phyloP scores from a whole-genome alignment of 2,329 filamentous ascomycete genomes.

The Cercospora sp. region DNA sequence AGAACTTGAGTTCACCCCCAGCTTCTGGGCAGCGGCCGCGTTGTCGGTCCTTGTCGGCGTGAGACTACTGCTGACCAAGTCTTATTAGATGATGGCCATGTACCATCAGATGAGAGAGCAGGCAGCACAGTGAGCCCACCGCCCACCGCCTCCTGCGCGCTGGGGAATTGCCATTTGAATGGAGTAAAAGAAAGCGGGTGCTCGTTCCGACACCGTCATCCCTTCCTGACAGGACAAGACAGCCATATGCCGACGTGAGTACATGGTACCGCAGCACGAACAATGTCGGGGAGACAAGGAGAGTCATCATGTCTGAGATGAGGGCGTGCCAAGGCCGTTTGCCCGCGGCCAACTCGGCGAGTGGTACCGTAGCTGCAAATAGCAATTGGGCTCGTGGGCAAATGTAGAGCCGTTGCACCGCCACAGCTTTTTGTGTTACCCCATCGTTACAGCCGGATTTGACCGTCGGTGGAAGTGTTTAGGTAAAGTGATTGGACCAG shows the following conservation, averaged over 20 bases:
- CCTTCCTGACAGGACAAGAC: background rate
- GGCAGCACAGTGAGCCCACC: background rate
- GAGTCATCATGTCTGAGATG: background rate
- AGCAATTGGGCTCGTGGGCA: constrained; percentile 10
- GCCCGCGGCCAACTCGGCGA: constrained; percentile 6
- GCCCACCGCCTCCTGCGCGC: background rate
- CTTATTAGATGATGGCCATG: constrained; percentile 15
- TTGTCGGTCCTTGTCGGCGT: background rate
- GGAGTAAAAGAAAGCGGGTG: constrained; percentile 14
- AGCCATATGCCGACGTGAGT: constrained; percentile 10
- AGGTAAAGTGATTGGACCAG: constrained; percentile 14
- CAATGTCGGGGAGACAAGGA: background rate
- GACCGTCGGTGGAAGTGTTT: constrained; percentile 4
- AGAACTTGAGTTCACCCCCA: background rate
- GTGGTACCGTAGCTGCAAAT: constrained; percentile 4
- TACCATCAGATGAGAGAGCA: constrained; percentile 9
- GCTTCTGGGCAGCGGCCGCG: background rate
- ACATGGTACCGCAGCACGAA: constrained; percentile 5
- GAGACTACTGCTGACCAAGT: constrained; percentile 10
- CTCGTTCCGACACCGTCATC: background rate
- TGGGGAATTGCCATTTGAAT: background rate
- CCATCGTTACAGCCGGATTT: constrained; percentile 1
- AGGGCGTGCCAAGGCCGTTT: constrained; percentile 5
- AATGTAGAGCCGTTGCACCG: constrained; percentile 1
- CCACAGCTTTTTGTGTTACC: constrained; percentile 10